Evolutionary conservation across 2,329 filamentous ascomycete genomes (phyloP).

Genomic region (Alternaria longipes): DNA sequence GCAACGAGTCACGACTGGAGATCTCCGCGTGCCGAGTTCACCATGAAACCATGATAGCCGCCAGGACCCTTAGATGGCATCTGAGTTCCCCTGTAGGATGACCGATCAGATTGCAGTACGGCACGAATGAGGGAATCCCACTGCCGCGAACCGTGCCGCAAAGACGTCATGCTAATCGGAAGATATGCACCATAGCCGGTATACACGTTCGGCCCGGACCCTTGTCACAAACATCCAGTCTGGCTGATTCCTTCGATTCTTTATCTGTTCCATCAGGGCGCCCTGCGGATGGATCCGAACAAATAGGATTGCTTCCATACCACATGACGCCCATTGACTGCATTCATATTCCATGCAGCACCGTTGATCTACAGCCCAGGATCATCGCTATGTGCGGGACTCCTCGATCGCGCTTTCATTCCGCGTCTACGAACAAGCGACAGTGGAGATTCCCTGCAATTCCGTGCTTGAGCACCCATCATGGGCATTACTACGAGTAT

Average conservation of each 20-base stretch:
- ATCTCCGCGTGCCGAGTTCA: neutral
- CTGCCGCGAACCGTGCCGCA: neutral
- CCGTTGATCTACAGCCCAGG: neutral
- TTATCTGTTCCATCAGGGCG: neutral
- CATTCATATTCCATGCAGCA: neutral
- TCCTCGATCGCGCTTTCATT: neutral
- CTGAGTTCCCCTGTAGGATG: neutral
- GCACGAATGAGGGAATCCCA: constrained; percentile 1
- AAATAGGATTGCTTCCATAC: neutral
- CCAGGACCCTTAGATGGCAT: neutral
- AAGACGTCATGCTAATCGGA: neutral
- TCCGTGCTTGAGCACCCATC: neutral
- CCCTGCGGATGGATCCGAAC: constrained; percentile 4
- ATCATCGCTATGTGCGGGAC: neutral
- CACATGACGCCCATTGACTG: neutral
- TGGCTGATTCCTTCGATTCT: neutral
- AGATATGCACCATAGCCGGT: neutral
- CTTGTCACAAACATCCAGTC: neutral
- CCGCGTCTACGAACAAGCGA: neutral
- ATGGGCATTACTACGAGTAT: neutral
- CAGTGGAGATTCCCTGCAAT: neutral
- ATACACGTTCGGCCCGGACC: neutral
- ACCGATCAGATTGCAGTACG: neutral
- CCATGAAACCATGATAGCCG: constrained; percentile 5
- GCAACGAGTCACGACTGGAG: constrained; percentile 11